Base-by-base conservation (phyloP, 495 filamentous ascomycete species). In the Talaromyces trachyspermus region DNA sequence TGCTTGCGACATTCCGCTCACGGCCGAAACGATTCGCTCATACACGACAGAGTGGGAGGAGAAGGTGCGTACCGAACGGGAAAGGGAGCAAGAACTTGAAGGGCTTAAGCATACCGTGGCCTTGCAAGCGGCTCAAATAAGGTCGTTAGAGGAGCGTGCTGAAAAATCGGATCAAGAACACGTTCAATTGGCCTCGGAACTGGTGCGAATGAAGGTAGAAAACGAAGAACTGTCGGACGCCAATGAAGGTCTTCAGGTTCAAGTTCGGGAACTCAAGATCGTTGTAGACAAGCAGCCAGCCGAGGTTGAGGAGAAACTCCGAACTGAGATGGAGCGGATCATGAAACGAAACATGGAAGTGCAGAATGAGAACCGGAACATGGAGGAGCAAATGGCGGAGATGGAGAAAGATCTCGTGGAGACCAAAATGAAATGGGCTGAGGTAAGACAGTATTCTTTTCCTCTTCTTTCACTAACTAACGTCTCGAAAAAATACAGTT, bases 1-100 rank as follows among this genome's bases (percentile, higher is more conserved):
- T 63, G 92, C 92, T 12, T 96, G 89, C 58, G 80, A 83, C n/a
- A 76, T 95, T 14, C 85, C 85, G 47, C 83, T 99, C 52, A 86
- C 86, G 0, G 78, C 83, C 1, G 86, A 89, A 50, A 76, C 80
- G 57, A 80, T 99, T 19, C 82, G 82, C 46, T 66, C 70, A 1
- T 99, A 99, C 63, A 81, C 82, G 1, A 58, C 74, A 0, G 92
- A 99, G 57, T 99, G 92, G 94, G 86, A 92, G 55, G 90, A 96
- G 53, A 85, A 86, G 65, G 80, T 83, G 5, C 76, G 80, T 1
- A 58, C 70, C 1, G 88, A 95, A 58, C 84, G 82, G 55, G 87
- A 89, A 54, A 78, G 85, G 10, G 89, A 95, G 60, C 71, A 76
- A 10, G 91, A 97, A 60, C 60, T 96, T n/a, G 88, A 95, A 48